Evolutionary conservation across 2,329 filamentous ascomycete species (phyloP), one percentile per base, ranked within the genome.

Genomic region (Ophiostoma quercus): DNA sequence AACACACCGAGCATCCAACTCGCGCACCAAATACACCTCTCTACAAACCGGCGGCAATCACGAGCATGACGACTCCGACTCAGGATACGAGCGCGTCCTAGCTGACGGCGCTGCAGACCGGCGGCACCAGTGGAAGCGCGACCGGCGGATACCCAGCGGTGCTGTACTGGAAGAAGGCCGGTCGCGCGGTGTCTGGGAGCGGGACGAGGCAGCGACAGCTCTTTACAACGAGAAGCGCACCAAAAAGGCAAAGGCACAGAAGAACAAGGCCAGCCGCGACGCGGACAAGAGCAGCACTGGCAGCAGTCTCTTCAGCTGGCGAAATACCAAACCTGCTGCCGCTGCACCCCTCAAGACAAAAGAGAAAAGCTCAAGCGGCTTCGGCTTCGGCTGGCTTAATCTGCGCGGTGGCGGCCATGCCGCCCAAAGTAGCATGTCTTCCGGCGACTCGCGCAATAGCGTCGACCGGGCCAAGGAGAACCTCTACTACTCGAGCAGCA

Each of bases 161-260:
- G 88, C 88, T 0, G 79, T 90, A 22, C 80, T 90, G 74, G 90
- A 92, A 75, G 90, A 92, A 77, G 90, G 89, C 0, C 79, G 81
- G n/a, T 57, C 73, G 71, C 70, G 78, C 78, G 6, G 70, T 1
- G 47, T 65, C 0, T 66, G 65, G 51, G 22, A 60, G 34, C 25
- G 57, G 25, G 57, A 32, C 57, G 57, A 62, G 19, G 25, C 65
- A 16, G 25, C 25, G 11, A 32, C 32, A 1, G 60, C 60, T 22
- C 32, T 41, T 14, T 14, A 62, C 25, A 37, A 32, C 11, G 16
- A 37, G 37, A 66, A 29, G n/a, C 19, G 19, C n/a, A n/a, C n/a
- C 7, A 66, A 66, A n/a, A 41, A 14, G 37, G 37, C n/a, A 16
- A 66, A 66, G n/a, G 11, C 3, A 41, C 11, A 41, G 12, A 66